Evolutionary conservation across 2,329 filamentous ascomycete species (phyloP).

Genomic region (Lasiodiplodia gonubiensis): DNA sequence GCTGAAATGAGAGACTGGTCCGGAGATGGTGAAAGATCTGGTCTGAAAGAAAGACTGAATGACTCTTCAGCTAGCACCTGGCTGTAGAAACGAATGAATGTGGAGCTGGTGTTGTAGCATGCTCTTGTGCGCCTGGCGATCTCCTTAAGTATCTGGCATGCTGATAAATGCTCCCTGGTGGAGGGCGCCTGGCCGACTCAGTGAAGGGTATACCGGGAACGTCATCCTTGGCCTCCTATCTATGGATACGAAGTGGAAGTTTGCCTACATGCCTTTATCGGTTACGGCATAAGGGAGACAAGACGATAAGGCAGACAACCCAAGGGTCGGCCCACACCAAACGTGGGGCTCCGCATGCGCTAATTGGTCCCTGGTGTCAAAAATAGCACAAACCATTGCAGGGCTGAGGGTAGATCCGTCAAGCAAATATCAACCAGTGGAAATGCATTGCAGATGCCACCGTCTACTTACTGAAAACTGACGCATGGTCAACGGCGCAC

Average conservation of each 20-base stretch:
- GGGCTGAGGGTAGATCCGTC: not conserved
- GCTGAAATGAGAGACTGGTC: not conserved
- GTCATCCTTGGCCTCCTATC: not conserved
- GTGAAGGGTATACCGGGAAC: not conserved
- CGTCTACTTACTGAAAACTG: no score
- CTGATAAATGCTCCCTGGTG: not conserved
- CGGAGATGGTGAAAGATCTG: not conserved
- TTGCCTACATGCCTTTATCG: not conserved
- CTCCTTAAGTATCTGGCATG: not conserved
- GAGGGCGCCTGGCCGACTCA: not conserved
- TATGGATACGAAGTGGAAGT: constrained; percentile 4
- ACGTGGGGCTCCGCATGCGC: not conserved
- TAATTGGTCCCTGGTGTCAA: not conserved
- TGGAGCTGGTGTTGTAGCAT: not conserved
- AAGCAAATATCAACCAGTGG: no score
- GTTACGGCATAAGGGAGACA: constrained; percentile 6
- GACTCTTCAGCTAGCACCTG: not conserved
- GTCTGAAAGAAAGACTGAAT: not conserved
- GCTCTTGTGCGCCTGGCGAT: not conserved
- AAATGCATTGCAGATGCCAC: no score
- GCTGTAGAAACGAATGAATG: not conserved
- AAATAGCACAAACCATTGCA: not conserved
- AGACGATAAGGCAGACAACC: not conserved
- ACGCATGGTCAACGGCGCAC: no score
- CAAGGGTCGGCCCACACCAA: constrained; percentile 4